Base-by-base conservation (phyloP, 106 monocot species). In the Posidonia australis region DNA sequence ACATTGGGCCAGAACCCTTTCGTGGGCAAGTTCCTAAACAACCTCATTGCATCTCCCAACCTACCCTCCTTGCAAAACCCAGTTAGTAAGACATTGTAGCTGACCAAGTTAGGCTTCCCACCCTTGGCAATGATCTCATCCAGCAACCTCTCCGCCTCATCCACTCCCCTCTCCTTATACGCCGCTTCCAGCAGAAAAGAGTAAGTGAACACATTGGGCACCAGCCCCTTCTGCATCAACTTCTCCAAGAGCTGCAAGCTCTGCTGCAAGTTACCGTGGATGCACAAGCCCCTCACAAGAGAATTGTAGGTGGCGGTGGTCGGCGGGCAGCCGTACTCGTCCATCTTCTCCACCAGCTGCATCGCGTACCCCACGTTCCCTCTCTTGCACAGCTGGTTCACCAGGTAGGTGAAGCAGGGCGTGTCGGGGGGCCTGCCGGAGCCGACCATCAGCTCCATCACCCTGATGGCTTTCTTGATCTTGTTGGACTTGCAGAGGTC, bases 281-380 rank as follows among this genome's bases (percentile, higher is more conserved):
- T 77, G 66, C 83, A 93, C 23, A 93, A 75, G 0, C 86, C 88
- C 9, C 81, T 65, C 14, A 89, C 83, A 10, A 93, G 70, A 0
- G 93, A 86, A 65, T 93, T 81, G 61, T 83, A 93, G 17, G 81
- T 80, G 57, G 75, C 65, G 1, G 85, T 84, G 20, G 77, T 77
- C 1, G 83, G 83, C 0, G 70, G 74, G 58, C 71, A 81, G 2
- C 86, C 93, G 51, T 79, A 77, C 2, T 65, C 77, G 9, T 81
- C 78, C 92, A 93, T 86, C 74, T 76, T 81, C 44, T 89, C 89
- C 2, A 93, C 83, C 44, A 93, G 48, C 51, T 93, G 81, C 85
- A 93, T 88, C 6, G 93, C 93, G 41, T 83, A 87, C 1, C 86
- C 93, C n/a, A 86, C 83, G 54, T 86, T 89, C 10, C 93, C 93